Base-by-base conservation (phyloP, 2,329 filamentous ascomycete species). In the Colletotrichum acutatum region DNA sequence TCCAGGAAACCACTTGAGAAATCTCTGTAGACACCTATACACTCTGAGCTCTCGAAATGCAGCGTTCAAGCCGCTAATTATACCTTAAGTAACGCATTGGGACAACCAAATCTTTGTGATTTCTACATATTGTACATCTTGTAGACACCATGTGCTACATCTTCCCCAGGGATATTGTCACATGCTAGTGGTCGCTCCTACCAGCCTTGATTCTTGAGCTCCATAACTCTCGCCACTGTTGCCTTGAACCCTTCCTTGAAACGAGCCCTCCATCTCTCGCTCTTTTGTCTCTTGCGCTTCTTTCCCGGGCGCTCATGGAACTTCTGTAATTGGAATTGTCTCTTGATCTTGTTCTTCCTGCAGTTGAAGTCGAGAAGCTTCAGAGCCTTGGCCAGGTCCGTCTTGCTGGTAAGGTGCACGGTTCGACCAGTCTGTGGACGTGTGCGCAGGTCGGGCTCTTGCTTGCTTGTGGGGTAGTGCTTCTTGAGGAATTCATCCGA, bases 171-270 rank as follows among this genome's bases (percentile, higher is more conserved):
- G 24, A 24, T 19, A 26, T n/a, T n/a, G 62, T 37, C 22, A 14
- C 22, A 65, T 5, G 52, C 9, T 11, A 4, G 11, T 8, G 19
- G 24, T 11, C 19, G 19, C 37, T 22, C 34, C 8, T 83, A 97
- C 94, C 95, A 97, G 3, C 94, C 94, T 83, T 97, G 94, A 79
- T 86, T 89, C 77, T 90, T 92, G 84, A 97, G 86, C 80, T 93
- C 89, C 79, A 89, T 85, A 6, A 95, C 93, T 76, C 93, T 86
- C 53, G 78, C 80, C 8, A 94, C 88, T 12, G 90, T 89, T 5
- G 88, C 87, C 80, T 85, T 87, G 83, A 97, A 95, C 4, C 91
- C 92, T 37, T 81, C 80, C 86, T 90, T 91, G 83, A 96, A 97
- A 72, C 90, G 88, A 75, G 76, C 84, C 80, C 90, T 87, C 92